Evolutionary conservation across 345 rosid genomes (phyloP).

Genomic region (Acer yangbiense): DNA sequence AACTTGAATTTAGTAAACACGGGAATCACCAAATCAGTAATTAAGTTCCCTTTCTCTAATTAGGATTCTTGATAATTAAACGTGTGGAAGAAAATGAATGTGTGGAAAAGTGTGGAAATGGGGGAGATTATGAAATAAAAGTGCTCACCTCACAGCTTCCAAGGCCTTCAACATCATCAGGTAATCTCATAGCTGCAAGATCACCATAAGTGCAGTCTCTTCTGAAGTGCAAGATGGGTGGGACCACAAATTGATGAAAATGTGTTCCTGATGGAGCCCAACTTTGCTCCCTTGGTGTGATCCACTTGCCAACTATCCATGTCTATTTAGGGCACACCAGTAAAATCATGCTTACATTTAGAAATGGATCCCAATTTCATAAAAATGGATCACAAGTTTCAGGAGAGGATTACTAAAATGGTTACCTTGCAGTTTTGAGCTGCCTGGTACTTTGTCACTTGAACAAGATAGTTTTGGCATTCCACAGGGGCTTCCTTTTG

Average conservation of each 20-base stretch:
- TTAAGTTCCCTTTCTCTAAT: too few relatives aligned
- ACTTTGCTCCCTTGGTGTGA: conserved; percentile 80
- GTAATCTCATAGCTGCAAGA: conserved; percentile 97
- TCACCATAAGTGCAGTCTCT: conserved; percentile 89
- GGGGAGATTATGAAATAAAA: background rate
- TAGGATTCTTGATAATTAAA: too few relatives aligned
- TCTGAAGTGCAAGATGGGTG: conserved; percentile 75
- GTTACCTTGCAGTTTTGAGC: conserved; percentile 84
- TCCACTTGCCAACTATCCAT: conserved; percentile 99
- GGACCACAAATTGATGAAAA: conserved; percentile 98
- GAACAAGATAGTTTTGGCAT: conserved; percentile 78
- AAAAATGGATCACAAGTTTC: background rate
- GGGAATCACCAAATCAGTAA: too few relatives aligned
- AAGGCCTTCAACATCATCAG: conserved; percentile 84
- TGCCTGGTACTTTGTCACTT: conserved; percentile 90
- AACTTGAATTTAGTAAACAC: too few relatives aligned
- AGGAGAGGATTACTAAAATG: too few relatives aligned
- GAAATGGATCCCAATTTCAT: background rate
- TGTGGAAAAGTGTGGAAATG: background rate
- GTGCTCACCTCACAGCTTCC: conserved; percentile 82
- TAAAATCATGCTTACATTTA: background rate
- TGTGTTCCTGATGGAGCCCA: conserved; percentile 96
- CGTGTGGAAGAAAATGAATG: background rate
- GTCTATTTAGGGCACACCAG: conserved; percentile 40
- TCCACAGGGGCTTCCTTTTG: conserved; percentile 85